phyloP scores from a whole-genome alignment of 1,284 basidiomycete genomes.

The Irpex sp. region DNA sequence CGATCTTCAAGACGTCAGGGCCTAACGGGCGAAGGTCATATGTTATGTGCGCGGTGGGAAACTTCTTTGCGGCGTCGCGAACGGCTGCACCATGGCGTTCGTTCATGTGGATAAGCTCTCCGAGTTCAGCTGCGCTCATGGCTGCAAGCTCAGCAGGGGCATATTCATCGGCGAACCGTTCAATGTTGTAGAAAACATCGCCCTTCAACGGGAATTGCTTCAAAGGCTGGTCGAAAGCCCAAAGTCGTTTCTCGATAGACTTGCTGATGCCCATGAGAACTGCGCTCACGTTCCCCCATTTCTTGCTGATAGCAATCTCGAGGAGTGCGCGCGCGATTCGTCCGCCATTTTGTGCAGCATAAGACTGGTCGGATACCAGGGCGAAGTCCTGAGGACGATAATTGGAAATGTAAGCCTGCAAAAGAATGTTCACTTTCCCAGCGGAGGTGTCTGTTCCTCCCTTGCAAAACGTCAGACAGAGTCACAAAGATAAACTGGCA shows the following conservation, averaged over 20 bases:
- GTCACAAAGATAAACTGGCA: background rate
- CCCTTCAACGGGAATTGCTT: conserved; percentile 72
- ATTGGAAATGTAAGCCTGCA: conserved; percentile 89
- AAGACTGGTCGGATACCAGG: conserved; percentile 92
- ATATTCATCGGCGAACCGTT: conserved; percentile 84
- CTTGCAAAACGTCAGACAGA: conserved; percentile 29
- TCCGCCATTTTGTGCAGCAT: conserved; percentile 91
- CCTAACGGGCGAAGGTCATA: conserved; percentile 80
- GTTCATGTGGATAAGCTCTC: conserved; percentile 85
- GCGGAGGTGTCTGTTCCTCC: conserved; percentile 74
- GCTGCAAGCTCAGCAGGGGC: conserved; percentile 73
- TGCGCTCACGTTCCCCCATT: conserved; percentile 83
- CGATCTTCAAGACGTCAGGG: conserved; percentile 80
- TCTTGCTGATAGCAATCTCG: conserved; percentile 90
- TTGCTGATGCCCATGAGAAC: conserved; percentile 93
- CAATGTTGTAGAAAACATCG: conserved; percentile 81
- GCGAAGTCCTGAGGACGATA: conserved; percentile 91
- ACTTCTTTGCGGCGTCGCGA: conserved; percentile 78
- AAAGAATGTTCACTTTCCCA: conserved; percentile 94
- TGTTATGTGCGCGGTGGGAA: conserved; percentile 74
- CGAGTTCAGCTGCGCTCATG: conserved; percentile 77
- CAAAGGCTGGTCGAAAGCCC: conserved; percentile 96
- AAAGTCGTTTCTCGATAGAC: conserved; percentile 87
- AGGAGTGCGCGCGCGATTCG: conserved; percentile 92
- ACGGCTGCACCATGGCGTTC: conserved; percentile 82